Evolutionary conservation across 1,284 basidiomycete species (phyloP), one percentile per base, ranked within the genome.

Genomic region (Tilletia horrida): DNA sequence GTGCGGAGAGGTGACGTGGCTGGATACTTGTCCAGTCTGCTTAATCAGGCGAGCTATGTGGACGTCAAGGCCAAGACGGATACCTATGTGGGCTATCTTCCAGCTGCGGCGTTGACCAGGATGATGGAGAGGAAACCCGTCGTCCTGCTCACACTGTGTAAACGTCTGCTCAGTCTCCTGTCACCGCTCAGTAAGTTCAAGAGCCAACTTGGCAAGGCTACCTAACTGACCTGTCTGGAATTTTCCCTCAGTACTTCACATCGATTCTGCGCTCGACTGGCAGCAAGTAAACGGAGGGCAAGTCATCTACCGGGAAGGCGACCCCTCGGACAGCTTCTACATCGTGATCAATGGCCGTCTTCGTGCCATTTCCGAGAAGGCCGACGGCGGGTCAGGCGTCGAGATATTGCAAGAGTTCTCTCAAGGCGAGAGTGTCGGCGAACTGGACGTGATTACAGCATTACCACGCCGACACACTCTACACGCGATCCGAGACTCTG

Each of bases 211-310:
- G 31, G 35, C 35, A 40, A n/a, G n/a, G n/a, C n/a, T n/a, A n/a
- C n/a, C n/a, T n/a, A n/a, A n/a, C 57, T 61, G 57, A 61, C 11
- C 2, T 21, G 8, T 1, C 35, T 40, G 11, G 9, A 14, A 29
- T 42, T 63, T 42, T 13, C 23, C 29, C 31, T 55, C 27, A 55
- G 93, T 99, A 9, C 85, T 97, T 14, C 95, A 98, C 79, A 96
- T 99, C 69, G 95, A 99, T 82, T 90, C 93, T 1, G 93, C 94
- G 0, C 85, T 99, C 69, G 95, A 99, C 80, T 98, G 95, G 95
- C 91, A 94, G 87, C 94, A 97, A 82, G 92, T 96, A 3, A 89
- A 90, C 72, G 93, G 93, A 0, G 93, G 96, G 0, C 92, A 86
- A 72, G 89, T 93, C 47, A 85, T 96, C 64, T 97, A 93, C 88